These are phyloP conservation scores for Saccharomycopsis fermentans DNA, from an alignment of 805 yeast genomes.

Conservation along the genomic window DNA sequence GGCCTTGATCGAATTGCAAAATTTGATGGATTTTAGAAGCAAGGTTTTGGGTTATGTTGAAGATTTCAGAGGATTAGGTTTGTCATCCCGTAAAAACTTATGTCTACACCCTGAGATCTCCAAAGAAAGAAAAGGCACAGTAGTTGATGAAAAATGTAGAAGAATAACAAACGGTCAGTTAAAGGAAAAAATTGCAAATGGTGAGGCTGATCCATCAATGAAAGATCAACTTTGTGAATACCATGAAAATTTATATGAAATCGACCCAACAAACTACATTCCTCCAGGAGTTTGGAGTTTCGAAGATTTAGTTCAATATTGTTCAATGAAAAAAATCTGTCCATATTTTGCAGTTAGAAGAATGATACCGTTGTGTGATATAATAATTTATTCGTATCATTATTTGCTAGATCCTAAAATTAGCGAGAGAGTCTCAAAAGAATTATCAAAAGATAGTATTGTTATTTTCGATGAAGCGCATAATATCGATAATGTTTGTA, in stretches of 20 bases:
- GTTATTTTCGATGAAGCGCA: constrained; percentile 98
- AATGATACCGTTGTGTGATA: constrained; percentile 90
- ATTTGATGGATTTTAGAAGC: constrained; percentile 78
- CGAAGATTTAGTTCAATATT: constrained; percentile 68
- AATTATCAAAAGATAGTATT: constrained; percentile 84
- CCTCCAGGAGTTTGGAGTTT: constrained; percentile 95
- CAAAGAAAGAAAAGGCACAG: constrained; percentile 79
- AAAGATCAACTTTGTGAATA: constrained; percentile 56
- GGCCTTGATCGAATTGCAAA: constrained; percentile 83
- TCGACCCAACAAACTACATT: constrained; percentile 79
- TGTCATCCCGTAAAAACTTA: constrained; percentile 87
- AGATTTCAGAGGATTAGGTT: constrained; percentile 88
- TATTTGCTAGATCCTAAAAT: constrained; percentile 94
- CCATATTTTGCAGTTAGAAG: constrained; percentile 97
- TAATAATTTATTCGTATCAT: constrained; percentile 93
- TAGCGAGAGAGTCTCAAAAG: constrained; percentile 89
- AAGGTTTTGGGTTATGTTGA: constrained; percentile 78
- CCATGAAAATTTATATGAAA: constrained; percentile 81
- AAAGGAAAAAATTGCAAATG: constrained; percentile 51
- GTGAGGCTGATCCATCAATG: constrained; percentile 38
- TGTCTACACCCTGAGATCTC: constrained; percentile 85
- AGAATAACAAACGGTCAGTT: constrained; percentile 88
- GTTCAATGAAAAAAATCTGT: constrained; percentile 73
- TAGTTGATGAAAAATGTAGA: constrained; percentile 95
- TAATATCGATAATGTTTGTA: constrained; percentile 96